Conservation (phyloP, 2,329 filamentous ascomycete species). For the Pezicula rhizophila region DNA sequence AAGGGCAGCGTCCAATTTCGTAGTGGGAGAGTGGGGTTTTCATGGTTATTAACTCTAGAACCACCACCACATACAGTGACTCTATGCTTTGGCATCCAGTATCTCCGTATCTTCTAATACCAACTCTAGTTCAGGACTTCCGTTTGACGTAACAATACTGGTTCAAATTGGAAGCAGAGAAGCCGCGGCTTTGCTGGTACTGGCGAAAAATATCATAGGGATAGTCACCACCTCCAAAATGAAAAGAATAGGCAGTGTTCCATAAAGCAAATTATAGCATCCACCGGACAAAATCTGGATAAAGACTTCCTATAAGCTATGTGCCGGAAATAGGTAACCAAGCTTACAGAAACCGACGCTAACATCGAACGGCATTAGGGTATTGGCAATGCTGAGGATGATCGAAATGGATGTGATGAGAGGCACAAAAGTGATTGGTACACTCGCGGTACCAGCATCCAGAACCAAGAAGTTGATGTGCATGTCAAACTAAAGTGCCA, state of each 20-base stretch:
- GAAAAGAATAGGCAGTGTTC: slow-evolving; percentile 37
- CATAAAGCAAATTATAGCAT: slow-evolving; percentile 32
- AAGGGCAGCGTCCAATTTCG: too few species aligned
- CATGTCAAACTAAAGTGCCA: slow-evolving; percentile 55
- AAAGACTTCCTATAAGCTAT: slow-evolving; percentile 43
- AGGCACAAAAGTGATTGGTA: slow-evolving; percentile 32
- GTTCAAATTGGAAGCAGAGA: too few species aligned
- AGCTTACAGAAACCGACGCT: slow-evolving; percentile 53
- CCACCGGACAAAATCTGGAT: slow-evolving; percentile 37
- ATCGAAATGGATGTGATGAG: slow-evolving; percentile 51
- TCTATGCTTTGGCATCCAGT: too few species aligned
- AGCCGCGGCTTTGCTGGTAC: too few species aligned
- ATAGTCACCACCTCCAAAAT: slow-evolving; percentile 26
- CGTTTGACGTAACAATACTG: too few species aligned
- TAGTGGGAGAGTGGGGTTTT: too few species aligned
- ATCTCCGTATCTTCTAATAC: too few species aligned
- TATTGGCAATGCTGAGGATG: slow-evolving; percentile 56
- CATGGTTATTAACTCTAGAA: too few species aligned
- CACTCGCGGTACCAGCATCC: slow-evolving; percentile 29
- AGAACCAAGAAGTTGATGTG: slow-evolving; percentile 37
- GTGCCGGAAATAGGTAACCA: slow-evolving; percentile 59
- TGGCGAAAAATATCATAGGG: too few species aligned
- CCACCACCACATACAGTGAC: too few species aligned
- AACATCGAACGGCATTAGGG: slow-evolving; percentile 54
- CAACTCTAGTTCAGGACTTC: too few species aligned